Evolutionary conservation across 148 eudicot genomes (phyloP).

Genomic region (Hydrangea macrophylla): DNA sequence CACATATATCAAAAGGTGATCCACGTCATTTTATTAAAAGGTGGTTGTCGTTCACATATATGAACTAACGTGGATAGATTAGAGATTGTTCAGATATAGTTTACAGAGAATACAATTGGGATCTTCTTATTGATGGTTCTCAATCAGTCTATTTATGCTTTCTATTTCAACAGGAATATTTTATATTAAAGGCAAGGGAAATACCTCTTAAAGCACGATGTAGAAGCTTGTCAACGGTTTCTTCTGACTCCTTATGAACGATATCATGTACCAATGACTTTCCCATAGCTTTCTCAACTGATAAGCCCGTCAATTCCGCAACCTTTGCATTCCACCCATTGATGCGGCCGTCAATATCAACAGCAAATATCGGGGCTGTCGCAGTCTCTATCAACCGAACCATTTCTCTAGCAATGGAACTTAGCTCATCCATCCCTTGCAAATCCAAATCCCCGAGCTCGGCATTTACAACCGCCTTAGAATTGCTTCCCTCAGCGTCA

Average conservation of each 20-base stretch:
- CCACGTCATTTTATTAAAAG: neutral
- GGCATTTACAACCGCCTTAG: conserved; percentile 51
- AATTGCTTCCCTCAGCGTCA: conserved; percentile 41
- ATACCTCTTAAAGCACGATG: conserved; percentile 70
- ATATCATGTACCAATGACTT: conserved; percentile 80
- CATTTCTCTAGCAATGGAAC: conserved; percentile 87
- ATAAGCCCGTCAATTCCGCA: conserved; percentile 80
- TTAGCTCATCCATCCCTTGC: conserved; percentile 66
- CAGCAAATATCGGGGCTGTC: conserved; percentile 92
- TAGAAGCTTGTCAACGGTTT: conserved; percentile 61
- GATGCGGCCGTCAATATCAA: conserved; percentile 61
- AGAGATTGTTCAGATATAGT: too few species aligned
- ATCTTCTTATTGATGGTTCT: too few species aligned
- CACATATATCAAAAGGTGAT: too few species aligned
- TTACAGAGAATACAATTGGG: too few species aligned
- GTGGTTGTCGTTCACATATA: too few species aligned
- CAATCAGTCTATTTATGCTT: too few species aligned
- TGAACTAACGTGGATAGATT: too few species aligned
- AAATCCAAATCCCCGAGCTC: conserved; percentile 43
- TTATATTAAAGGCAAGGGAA: conserved; percentile 1
- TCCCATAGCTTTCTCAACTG: conserved; percentile 87
- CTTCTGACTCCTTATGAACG: conserved; percentile 64
- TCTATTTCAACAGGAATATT: neutral
- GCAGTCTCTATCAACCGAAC: conserved; percentile 96
- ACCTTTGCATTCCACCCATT: conserved; percentile 96